A percentile compares a stretch with the other conserved stretches of the same genome.
phyloP scores from a whole-genome alignment of 2,329 filamentous ascomycete genomes.

The Hypoxylon sp. region DNA sequence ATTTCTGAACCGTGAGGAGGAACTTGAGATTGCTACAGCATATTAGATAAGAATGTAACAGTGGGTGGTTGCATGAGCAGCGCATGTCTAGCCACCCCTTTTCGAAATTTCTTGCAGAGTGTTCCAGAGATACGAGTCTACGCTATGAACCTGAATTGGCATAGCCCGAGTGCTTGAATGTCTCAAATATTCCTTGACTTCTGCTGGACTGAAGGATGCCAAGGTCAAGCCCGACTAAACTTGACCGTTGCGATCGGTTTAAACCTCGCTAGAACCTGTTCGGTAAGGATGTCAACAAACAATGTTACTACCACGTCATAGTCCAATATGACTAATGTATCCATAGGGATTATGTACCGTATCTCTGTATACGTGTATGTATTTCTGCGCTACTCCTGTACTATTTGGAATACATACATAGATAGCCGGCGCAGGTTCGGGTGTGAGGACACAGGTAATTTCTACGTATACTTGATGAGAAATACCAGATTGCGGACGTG shows the following conservation, averaged over 20 bases:
- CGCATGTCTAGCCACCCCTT: slow-evolving; percentile 44
- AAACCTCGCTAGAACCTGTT: slow-evolving; percentile 14
- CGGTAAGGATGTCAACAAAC: slow-evolving; percentile 30
- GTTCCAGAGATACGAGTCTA: slow-evolving; percentile 32
- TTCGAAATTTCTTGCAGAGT: slow-evolving; percentile 39
- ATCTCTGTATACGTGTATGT: slow-evolving; percentile 5
- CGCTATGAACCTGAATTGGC: slow-evolving; percentile 28
- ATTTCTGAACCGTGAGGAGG: slow-evolving; percentile 20
- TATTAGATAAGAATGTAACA: slow-evolving; percentile 45
- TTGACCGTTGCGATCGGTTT: slow-evolving; percentile 28
- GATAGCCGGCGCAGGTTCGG: neutral
- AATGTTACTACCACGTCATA: slow-evolving; percentile 31
- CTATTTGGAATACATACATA: slow-evolving; percentile 15
- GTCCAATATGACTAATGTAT: slow-evolving; percentile 14
- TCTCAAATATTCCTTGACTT: slow-evolving; percentile 28
- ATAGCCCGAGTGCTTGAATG: slow-evolving; percentile 23
- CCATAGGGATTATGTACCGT: slow-evolving; percentile 8
- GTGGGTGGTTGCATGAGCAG: slow-evolving; percentile 45
- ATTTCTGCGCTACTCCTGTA: neutral
- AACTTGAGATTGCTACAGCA: slow-evolving; percentile 27
- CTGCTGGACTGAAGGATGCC: slow-evolving; percentile 11
- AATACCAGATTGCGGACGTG: neutral
- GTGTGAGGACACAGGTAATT: neutral
- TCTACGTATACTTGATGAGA: neutral
- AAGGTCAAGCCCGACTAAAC: slow-evolving; percentile 11